Percentiles rank a stretch among this genome's conserved stretches.
Evolutionary conservation across 164 flowering plant genomes (phyloP).

Genomic region (Litsea cubeba): DNA sequence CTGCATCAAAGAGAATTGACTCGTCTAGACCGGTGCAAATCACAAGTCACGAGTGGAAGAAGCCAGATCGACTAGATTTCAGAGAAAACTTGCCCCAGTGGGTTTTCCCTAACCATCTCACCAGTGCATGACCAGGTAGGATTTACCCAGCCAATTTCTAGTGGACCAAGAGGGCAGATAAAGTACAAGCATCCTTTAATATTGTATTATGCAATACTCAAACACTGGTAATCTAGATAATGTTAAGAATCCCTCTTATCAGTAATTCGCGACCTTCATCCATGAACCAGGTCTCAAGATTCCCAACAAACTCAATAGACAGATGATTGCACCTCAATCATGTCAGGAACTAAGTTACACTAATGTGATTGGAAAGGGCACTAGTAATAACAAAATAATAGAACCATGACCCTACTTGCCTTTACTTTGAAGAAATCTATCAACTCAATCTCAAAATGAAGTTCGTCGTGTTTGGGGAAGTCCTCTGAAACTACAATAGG

Average conservation of each 20-base stretch:
- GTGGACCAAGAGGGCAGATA: too few species aligned
- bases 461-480: conserved; percentile 87
- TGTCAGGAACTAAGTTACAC: not conserved
- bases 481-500: conserved; percentile 58
- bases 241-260: not conserved
- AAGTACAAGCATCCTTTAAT: too few species aligned
- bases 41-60: too few species aligned
- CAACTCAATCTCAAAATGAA: conserved; percentile 94
- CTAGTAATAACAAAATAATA: not conserved
- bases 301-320: not conserved
- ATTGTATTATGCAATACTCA: too few species aligned
- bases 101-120: too few species aligned
- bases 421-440: conserved; percentile 79
- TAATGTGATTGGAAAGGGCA: not conserved
- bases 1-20: too few species aligned
- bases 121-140: too few species aligned
- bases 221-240: too few species aligned
- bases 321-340: not conserved
- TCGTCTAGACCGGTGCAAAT: too few species aligned
- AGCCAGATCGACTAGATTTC: too few species aligned
- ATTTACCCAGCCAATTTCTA: too few species aligned
- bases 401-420: conserved; percentile 36
- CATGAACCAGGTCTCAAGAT: not conserved
- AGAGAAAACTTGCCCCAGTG: too few species aligned
- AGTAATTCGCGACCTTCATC: not conserved